phyloP scores from a whole-genome alignment of 2,329 filamentous ascomycete genomes.

The Venturia oleaginea region DNA sequence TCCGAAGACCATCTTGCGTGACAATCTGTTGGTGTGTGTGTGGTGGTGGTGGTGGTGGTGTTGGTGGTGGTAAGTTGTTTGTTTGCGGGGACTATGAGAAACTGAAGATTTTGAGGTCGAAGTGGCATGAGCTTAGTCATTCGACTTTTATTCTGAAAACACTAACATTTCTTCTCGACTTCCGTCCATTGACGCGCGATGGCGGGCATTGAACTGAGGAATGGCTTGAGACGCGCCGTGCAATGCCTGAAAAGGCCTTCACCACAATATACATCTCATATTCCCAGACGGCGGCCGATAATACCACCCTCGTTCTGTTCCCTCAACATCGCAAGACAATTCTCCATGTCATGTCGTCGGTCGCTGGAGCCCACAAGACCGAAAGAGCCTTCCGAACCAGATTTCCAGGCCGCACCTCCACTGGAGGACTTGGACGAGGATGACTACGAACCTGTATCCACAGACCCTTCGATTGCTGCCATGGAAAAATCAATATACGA shows the following conservation, averaged over 20 bases:
- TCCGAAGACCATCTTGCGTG: constrained; percentile 79
- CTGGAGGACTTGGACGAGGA: background rate
- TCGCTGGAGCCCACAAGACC: background rate
- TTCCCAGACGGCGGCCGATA: background rate
- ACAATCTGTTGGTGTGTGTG: background rate
- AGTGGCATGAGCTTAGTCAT: background rate
- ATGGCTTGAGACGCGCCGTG: constrained; percentile 7
- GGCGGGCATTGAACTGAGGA: constrained; percentile 1
- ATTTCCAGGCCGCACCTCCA: constrained; percentile 3
- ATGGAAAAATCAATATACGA: background rate
- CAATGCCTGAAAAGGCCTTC: background rate
- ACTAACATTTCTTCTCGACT: background rate
- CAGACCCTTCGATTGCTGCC: no score
- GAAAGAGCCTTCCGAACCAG: background rate
- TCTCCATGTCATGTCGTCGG: background rate
- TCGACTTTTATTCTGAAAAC: background rate
- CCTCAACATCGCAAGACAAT: background rate
- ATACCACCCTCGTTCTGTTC: background rate
- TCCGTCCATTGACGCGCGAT: background rate
- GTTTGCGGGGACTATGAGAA: background rate
- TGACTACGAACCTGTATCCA: no score
- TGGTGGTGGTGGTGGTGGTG: background rate
- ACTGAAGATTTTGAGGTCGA: background rate
- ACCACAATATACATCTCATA: background rate
- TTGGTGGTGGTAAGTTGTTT: background rate